Evolutionary conservation across 257 asterid genomes (phyloP), one percentile per base, ranked within the genome.

Genomic region (Solanum peruvianum): DNA sequence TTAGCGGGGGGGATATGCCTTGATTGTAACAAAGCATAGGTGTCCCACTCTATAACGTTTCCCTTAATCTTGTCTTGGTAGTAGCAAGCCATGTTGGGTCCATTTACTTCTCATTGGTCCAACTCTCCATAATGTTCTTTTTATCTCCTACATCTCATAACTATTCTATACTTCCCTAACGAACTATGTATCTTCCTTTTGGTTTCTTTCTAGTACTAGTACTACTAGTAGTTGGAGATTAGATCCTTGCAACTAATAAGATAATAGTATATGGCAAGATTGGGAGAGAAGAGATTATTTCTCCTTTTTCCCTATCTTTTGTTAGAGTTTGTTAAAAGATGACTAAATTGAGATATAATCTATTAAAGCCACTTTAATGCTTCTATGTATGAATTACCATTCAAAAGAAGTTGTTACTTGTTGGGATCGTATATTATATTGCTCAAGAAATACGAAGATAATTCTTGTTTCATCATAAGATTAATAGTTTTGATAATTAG

Each of bases 11-110:
- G 93, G 92, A 88, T 90, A 92, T 91, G 94, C 91, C 91, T 90
- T 90, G 95, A 87, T 92, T 93, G 94, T 93, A 96, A 96, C 95
- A 90, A 95, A 90, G 92, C 93, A 91, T 86, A 89, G 90, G 86
- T 91, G 88, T 80, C 92, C 96, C 96, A 92, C 90, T 80, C 88
- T 90, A 90, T 83, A 80, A 75, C 93, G 89, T 92, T 90, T 90
- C 91, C 84, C 94, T 89, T 92, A 90, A 92, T 91, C 93, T 84
- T 94, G 98, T 95, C 98, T 88, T 92, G 91, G 92, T 92, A 89
- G 49, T 86, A 88, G 93, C 96, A 92, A 92, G 88, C 91, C 97
- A 94, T 90, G 56, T 56, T 87, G 94, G 95, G 96, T 88, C 97
- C 98, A 91, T 89, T 89, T 91, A 91, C 91, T 64, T 90, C 94